phyloP scores from a whole-genome alignment of 306 rosid genomes.

The Neltuma alba region DNA sequence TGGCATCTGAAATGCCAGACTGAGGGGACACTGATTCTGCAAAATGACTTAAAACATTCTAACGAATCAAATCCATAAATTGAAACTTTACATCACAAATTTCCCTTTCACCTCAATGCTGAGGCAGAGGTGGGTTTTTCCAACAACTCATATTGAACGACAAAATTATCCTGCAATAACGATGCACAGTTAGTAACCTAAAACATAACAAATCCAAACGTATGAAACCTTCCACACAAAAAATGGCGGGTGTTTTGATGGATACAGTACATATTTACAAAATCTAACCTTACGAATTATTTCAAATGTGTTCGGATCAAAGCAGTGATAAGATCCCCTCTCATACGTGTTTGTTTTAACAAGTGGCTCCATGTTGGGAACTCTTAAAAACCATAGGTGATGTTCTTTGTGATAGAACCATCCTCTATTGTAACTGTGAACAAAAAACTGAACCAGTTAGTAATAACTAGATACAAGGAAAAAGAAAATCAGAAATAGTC shows the following conservation, averaged over 20 bases:
- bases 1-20: slow-evolving; percentile 28
- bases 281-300: slow-evolving; percentile 76
- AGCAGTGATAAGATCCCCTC: slow-evolving; percentile 88
- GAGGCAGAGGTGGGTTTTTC: slow-evolving; percentile 75
- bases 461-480: background rate
- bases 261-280: slow-evolving; percentile 1
- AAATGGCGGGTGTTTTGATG: background rate
- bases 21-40: slow-evolving; percentile 31
- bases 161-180: slow-evolving; percentile 84
- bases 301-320: slow-evolving; percentile 87
- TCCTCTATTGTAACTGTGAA: slow-evolving; percentile 70
- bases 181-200: slow-evolving; percentile 23
- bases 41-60: slow-evolving; percentile 37
- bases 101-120: slow-evolving; percentile 49
- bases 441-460: slow-evolving; percentile 30
- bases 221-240: background rate
- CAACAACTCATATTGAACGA: slow-evolving; percentile 72
- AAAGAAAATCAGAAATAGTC: background rate
- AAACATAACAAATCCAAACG: background rate
- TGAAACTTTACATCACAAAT: slow-evolving; percentile 56
- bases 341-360: slow-evolving; percentile 78
- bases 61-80: slow-evolving; percentile 34
- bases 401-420: slow-evolving; percentile 95
- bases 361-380: slow-evolving; percentile 79
- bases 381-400: slow-evolving; percentile 72